Percentiles rank a stretch among this genome's conserved stretches.
Evolutionary conservation across 2,329 filamentous ascomycete species (phyloP).

Genomic region (Claviceps spartinae): DNA sequence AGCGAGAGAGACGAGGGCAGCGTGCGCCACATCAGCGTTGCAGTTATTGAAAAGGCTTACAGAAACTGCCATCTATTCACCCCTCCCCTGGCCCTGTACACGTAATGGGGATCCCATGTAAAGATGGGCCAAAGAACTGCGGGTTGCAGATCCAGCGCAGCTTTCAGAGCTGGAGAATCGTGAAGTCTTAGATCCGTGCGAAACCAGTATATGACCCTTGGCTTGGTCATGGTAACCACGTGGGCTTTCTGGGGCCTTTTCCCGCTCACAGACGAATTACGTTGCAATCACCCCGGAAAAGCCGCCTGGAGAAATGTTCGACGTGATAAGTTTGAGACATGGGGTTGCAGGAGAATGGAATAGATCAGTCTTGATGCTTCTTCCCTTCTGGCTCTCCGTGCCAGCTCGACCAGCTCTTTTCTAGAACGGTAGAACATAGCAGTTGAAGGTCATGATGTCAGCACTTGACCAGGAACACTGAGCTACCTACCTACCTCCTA

Average conservation of each 20-base stretch:
- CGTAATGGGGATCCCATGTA: conserved; percentile 72
- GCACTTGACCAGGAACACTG: neutral
- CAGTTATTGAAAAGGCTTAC: conserved; percentile 19
- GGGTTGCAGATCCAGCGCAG: conserved; percentile 56
- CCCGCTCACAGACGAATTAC: neutral
- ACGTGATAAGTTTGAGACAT: neutral
- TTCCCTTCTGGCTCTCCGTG: neutral
- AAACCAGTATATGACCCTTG: conserved; percentile 60
- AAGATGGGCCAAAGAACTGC: conserved; percentile 60
- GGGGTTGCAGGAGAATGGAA: neutral
- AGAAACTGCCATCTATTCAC: conserved; percentile 65
- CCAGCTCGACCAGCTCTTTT: neutral
- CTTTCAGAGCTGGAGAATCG: conserved; percentile 60
- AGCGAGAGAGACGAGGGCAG: neutral
- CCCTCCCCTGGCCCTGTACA: conserved; percentile 56
- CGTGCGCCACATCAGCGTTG: neutral
- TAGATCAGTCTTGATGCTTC: neutral
- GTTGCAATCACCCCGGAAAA: neutral
- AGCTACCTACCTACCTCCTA: neutral
- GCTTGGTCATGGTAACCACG: conserved; percentile 15
- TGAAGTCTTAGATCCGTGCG: conserved; percentile 65
- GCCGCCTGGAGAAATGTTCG: too few species aligned
- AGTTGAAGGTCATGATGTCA: conserved; percentile 7
- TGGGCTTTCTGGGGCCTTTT: neutral
- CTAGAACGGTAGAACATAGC: neutral